Conservation (phyloP, 2,329 filamentous ascomycete genomes). For the Pezicula rhizophila region DNA sequence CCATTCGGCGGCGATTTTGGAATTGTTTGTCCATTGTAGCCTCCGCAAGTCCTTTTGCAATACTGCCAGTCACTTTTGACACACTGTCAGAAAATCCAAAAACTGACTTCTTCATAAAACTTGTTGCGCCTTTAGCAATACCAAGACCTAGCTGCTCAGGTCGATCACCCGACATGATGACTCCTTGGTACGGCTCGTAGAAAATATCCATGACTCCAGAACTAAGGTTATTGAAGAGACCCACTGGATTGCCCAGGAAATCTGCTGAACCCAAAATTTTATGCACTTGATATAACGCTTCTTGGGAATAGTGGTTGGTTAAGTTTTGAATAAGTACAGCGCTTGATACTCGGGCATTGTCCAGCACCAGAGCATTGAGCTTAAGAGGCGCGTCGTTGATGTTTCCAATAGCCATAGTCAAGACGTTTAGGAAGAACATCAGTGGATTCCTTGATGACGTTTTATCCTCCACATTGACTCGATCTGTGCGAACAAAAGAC, state of each 20-base stretch:
- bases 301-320: conserved; percentile 92
- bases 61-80: conserved; percentile 93
- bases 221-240: conserved; percentile 95
- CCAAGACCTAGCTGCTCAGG: conserved; percentile 93
- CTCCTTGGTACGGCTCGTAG: conserved; percentile 96
- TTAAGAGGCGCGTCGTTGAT: conserved; percentile 96
- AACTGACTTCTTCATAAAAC: conserved; percentile 97
- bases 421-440: conserved; percentile 97
- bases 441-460: conserved; percentile 85
- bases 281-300: conserved; percentile 92
- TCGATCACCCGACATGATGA: conserved; percentile 86
- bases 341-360: conserved; percentile 89
- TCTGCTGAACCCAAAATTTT: conserved; percentile 96
- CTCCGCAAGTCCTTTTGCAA: conserved; percentile 92
- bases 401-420: conserved; percentile 99
- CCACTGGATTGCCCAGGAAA: conserved; percentile 95
- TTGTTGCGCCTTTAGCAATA: conserved; percentile 93
- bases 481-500: conserved; percentile 93
- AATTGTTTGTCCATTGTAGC: conserved; percentile 98
- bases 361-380: conserved; percentile 87
- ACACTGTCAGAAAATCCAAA: conserved; percentile 97
- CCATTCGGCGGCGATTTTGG: conserved; percentile 92
- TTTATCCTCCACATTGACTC: conserved; percentile 93
- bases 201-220: conserved; percentile 97
- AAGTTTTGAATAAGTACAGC: conserved; percentile 79